A percentile compares a stretch with the other conserved stretches of the same genome.
phyloP scores from a whole-genome alignment of 2,329 filamentous ascomycete species.

The Exophiala sideris region DNA sequence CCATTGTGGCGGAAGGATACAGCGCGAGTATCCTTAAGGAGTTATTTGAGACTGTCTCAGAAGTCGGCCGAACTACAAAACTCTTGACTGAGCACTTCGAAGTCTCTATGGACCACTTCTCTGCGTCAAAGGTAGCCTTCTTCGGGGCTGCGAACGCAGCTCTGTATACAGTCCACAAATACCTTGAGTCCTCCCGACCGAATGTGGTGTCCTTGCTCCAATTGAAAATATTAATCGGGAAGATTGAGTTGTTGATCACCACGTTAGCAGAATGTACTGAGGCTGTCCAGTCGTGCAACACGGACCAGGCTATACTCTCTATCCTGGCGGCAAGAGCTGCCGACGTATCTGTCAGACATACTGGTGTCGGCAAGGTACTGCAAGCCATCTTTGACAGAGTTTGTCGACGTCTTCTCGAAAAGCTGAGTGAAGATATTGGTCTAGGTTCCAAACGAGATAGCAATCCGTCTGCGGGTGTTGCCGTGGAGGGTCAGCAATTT shows the following conservation, averaged over 20 bases:
- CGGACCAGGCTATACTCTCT: conserved; percentile 9
- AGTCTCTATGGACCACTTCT: not conserved
- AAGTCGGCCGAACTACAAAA: conserved; percentile 7
- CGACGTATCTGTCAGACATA: conserved; percentile 5
- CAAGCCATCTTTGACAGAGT: conserved; percentile 9
- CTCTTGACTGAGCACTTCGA: conserved; percentile 2
- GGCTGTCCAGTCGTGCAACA: not conserved
- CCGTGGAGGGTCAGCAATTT: not conserved
- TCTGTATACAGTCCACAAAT: conserved; percentile 9
- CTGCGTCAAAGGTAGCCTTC: conserved; percentile 10
- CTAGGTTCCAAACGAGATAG: conserved; percentile 1
- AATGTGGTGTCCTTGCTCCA: conserved; percentile 13
- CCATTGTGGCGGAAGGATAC: conserved; percentile 48
- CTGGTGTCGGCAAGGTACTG: conserved; percentile 6
- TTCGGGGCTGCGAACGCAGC: conserved; percentile 7
- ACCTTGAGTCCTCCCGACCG: conserved; percentile 4
- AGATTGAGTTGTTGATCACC: conserved; percentile 1
- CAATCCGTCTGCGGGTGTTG: not conserved
- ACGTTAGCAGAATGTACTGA: conserved; percentile 5
- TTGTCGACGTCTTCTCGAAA: conserved; percentile 4
- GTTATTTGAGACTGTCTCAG: conserved; percentile 9
- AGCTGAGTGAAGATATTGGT: conserved; percentile 13
- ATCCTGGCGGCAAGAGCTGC: conserved; percentile 6
- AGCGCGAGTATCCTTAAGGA: conserved; percentile 13
- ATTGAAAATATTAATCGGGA: conserved; percentile 6